A percentile compares a stretch with the other conserved stretches of the same genome.
phyloP scores from a whole-genome alignment of 140 eudicot genomes.

The Anethum foeniculum region DNA sequence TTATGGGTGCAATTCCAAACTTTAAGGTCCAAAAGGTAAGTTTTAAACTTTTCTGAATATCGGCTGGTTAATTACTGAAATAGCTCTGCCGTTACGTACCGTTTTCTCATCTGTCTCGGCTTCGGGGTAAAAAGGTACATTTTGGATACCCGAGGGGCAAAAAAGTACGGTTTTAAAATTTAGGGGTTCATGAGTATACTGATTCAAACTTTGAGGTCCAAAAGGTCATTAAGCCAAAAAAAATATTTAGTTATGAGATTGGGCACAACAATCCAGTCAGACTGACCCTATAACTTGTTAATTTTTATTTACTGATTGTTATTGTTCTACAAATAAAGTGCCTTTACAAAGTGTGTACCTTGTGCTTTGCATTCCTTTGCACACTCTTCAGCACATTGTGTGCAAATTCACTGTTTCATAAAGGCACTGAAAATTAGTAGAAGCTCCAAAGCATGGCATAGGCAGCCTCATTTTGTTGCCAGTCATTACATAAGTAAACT shows the following conservation, averaged over 20 bases:
- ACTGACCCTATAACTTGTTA: background rate
- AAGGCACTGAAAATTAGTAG: background rate
- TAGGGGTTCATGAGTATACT: too few species aligned
- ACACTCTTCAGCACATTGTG: background rate
- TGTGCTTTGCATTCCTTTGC: background rate
- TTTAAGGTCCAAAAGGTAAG: too few species aligned
- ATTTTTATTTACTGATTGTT: background rate
- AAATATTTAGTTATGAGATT: background rate
- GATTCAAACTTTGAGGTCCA: too few species aligned
- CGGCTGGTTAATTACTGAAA: too few species aligned
- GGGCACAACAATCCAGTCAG: background rate
- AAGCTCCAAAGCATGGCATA: background rate
- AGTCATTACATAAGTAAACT: background rate
- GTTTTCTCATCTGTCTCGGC: too few species aligned
- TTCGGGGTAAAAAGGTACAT: too few species aligned
- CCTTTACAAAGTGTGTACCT: background rate
- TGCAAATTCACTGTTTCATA: background rate
- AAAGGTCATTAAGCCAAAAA: too few species aligned
- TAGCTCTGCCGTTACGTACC: too few species aligned
- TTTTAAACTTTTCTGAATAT: too few species aligned
- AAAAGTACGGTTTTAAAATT: too few species aligned
- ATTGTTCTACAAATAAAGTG: background rate
- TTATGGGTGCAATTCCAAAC: too few species aligned
- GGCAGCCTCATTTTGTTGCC: background rate
- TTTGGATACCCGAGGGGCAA: too few species aligned